phyloP scores from a whole-genome alignment of 495 filamentous ascomycete genomes.

The Trichoderma parareesei region DNA sequence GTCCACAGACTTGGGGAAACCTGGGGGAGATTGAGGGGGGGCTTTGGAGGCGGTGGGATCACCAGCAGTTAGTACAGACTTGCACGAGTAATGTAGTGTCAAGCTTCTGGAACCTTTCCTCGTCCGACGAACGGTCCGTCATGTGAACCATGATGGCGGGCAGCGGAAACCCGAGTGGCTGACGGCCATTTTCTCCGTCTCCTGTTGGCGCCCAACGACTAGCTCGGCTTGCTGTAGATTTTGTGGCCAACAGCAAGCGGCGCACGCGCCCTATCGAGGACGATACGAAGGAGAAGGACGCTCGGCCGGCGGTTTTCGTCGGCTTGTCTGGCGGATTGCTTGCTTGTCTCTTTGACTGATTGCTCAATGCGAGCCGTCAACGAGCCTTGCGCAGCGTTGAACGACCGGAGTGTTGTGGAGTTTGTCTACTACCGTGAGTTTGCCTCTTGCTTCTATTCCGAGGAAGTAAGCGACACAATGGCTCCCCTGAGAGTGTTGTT shows the following conservation, averaged over 20 bases:
- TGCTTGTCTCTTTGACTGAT: neutral
- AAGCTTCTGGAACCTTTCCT: neutral
- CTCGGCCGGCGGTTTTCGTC: neutral
- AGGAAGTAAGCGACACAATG: too few relatives aligned
- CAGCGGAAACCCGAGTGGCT: neutral
- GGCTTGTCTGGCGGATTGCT: neutral
- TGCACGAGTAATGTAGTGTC: neutral
- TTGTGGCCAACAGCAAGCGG: neutral
- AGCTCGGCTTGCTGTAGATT: neutral
- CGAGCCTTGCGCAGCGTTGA: neutral
- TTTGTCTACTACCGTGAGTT: neutral
- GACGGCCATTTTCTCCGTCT: neutral
- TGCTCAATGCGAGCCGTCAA: neutral
- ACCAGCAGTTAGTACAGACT: neutral
- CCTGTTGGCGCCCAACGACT: neutral
- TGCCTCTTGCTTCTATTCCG: too few relatives aligned
- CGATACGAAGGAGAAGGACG: neutral
- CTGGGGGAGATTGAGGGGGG: neutral
- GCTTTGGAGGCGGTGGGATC: neutral
- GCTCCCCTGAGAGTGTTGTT: too few relatives aligned
- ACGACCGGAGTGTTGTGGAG: neutral
- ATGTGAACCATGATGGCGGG: neutral
- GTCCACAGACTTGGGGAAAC: slow-evolving; percentile 2
- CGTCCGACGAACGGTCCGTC: neutral
- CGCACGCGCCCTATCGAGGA: neutral